phyloP scores from a whole-genome alignment of 2,329 filamentous ascomycete genomes.

The Colletotrichum karsti region DNA sequence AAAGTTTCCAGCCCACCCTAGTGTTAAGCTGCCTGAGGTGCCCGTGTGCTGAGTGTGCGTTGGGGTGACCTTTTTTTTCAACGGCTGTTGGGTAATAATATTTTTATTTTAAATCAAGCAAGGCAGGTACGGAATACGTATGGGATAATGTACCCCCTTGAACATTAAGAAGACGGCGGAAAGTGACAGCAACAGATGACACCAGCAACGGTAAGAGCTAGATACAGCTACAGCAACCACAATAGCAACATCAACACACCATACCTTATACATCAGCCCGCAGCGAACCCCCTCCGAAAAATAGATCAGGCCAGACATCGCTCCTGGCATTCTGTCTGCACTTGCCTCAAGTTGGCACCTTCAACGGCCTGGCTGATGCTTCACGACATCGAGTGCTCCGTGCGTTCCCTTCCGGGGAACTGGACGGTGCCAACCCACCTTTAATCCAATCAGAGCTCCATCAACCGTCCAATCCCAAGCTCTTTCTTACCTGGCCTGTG shows the following conservation, averaged over 20 bases:
- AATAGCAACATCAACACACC: too few species aligned
- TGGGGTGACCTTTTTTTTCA: background rate
- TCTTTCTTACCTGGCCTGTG: constrained; percentile 6
- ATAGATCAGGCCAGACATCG: background rate
- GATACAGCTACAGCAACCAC: background rate
- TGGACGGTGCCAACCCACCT: constrained; percentile 7
- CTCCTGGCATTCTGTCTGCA: background rate
- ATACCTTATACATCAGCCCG: background rate
- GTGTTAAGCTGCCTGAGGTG: constrained; percentile 4
- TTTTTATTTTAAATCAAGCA: too few species aligned
- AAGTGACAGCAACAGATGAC: constrained; percentile 3
- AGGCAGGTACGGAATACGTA: background rate
- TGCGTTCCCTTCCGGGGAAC: constrained; percentile 15
- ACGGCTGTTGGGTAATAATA: background rate
- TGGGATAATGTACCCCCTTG: background rate
- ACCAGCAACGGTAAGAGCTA: too few species aligned
- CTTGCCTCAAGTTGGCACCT: background rate
- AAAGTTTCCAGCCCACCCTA: constrained; percentile 17
- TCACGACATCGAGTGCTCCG: constrained; percentile 1
- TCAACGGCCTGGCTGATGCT: background rate
- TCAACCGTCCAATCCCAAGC: background rate
- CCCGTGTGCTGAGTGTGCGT: constrained; percentile 5
- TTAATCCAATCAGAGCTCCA: background rate
- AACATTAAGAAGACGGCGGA: constrained; percentile 8
- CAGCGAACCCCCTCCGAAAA: background rate